Percentiles rank a stretch among this genome's conserved stretches.
These are phyloP conservation scores for Ehretia macrophylla DNA, from an alignment of 257 asterid species.

Conservation along the genomic window DNA sequence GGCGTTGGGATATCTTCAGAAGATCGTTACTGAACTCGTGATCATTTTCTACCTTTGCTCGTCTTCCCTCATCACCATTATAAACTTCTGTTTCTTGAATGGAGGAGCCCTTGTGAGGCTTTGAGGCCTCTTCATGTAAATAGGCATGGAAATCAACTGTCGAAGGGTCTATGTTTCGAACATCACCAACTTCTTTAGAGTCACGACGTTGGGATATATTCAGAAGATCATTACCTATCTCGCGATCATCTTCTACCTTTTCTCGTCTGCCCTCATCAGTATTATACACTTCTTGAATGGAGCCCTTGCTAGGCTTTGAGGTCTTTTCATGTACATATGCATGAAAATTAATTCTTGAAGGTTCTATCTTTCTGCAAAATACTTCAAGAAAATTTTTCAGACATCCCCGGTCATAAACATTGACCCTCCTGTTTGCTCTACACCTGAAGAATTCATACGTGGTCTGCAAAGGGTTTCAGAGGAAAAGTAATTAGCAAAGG, in stretches of 20 bases:
- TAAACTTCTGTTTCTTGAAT: constrained; percentile 10
- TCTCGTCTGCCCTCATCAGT: constrained; percentile 20
- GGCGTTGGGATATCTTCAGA: constrained; percentile 36
- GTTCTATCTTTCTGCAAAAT: constrained; percentile 33
- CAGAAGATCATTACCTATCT: constrained; percentile 37
- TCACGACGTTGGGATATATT: constrained; percentile 35
- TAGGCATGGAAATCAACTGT: background rate
- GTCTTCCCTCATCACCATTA: constrained; percentile 15
- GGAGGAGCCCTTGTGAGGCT: constrained; percentile 11
- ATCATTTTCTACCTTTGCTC: constrained; percentile 42
- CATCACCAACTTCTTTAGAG: constrained; percentile 22
- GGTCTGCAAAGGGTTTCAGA: constrained; percentile 34
- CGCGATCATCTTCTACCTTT: constrained; percentile 43
- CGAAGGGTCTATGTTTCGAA: constrained; percentile 10
- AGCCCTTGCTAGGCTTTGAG: constrained; percentile 15
- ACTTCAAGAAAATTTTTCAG: constrained; percentile 27
- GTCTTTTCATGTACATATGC: constrained; percentile 21
- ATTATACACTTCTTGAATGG: constrained; percentile 9
- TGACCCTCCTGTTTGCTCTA: constrained; percentile 30
- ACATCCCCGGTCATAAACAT: constrained; percentile 35
- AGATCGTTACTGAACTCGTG: constrained; percentile 37
- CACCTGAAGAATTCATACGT: constrained; percentile 61
- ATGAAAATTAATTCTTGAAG: constrained; percentile 26
- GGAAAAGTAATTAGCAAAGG: background rate
- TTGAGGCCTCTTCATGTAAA: constrained; percentile 6